Percentiles rank a stretch among this genome's conserved stretches.
phyloP scores from a whole-genome alignment of 2,329 filamentous ascomycete genomes.

The Trichophaea hybrida region DNA sequence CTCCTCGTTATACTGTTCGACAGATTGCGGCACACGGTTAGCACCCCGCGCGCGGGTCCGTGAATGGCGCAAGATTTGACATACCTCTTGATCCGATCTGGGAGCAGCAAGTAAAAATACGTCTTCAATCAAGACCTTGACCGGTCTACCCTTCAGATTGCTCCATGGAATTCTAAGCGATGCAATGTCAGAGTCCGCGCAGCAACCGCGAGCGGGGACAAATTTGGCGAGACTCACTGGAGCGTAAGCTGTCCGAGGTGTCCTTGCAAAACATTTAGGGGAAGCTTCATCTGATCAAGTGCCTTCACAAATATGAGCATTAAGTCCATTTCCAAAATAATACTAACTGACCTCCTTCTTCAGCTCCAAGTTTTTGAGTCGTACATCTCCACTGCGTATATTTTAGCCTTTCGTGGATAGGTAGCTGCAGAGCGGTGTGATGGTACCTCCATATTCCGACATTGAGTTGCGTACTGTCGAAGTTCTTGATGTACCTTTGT shows the following conservation, averaged over 20 bases:
- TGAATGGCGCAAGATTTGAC: constrained; percentile 28
- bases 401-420: neutral
- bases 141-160: constrained; percentile 83
- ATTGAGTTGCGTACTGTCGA: constrained; percentile 93
- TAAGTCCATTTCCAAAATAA: neutral
- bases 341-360: constrained; percentile 42
- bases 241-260: constrained; percentile 85
- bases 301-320: constrained; percentile 40
- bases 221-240: constrained; percentile 7
- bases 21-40: constrained; percentile 7
- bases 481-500: constrained; percentile 64
- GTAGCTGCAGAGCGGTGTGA: neutral
- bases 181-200: neutral
- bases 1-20: constrained; percentile 56
- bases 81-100: constrained; percentile 59
- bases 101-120: constrained; percentile 90
- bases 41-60: constrained; percentile 5
- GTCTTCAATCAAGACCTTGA: constrained; percentile 92
- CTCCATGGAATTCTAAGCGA: constrained; percentile 75
- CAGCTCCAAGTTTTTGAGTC: constrained; percentile 80
- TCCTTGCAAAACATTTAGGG: constrained; percentile 90
- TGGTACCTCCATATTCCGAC: constrained; percentile 68
- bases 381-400: constrained; percentile 68
- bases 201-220: neutral
- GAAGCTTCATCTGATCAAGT: constrained; percentile 89